Percentiles rank a stretch among this genome's conserved stretches.
Evolutionary conservation across 2,329 filamentous ascomycete species (phyloP).

Genomic region (Colletotrichum sp.): DNA sequence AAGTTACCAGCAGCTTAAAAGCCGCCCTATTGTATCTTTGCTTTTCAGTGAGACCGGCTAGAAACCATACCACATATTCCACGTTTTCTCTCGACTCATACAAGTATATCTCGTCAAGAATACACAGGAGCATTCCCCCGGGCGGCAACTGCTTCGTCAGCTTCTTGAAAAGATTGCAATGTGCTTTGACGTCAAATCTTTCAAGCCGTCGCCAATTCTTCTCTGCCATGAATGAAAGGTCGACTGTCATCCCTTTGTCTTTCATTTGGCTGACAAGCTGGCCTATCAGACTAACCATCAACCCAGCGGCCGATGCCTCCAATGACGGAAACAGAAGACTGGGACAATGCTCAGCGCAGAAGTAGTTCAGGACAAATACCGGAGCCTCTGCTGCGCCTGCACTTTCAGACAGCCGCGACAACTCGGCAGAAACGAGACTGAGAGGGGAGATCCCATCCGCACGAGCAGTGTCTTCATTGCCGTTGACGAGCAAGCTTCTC

Average conservation of each 20-base stretch:
- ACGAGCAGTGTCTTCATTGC: not conserved
- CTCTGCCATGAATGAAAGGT: not conserved
- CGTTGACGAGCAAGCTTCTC: not conserved
- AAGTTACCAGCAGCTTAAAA: not conserved
- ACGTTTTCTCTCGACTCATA: not conserved
- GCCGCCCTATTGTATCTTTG: not conserved
- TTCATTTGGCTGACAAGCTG: not conserved
- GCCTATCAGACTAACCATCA: not conserved
- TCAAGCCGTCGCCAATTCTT: not conserved
- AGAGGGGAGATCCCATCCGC: not conserved
- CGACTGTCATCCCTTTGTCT: not conserved
- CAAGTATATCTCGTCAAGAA: not conserved
- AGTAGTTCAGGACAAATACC: not conserved
- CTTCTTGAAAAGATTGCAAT: not conserved
- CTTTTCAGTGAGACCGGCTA: not conserved
- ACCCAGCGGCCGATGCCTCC: not conserved
- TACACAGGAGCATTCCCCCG: not conserved
- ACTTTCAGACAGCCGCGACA: not conserved
- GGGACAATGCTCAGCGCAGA: not conserved
- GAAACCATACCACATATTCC: not conserved
- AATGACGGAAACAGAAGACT: not conserved
- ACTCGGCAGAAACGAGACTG: slow-evolving; percentile 1
- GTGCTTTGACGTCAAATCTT: not conserved
- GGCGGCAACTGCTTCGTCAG: not conserved
- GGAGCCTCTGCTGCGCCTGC: not conserved